phyloP scores from a whole-genome alignment of 2,329 filamentous ascomycete species.

The Phialocephala sp. region DNA sequence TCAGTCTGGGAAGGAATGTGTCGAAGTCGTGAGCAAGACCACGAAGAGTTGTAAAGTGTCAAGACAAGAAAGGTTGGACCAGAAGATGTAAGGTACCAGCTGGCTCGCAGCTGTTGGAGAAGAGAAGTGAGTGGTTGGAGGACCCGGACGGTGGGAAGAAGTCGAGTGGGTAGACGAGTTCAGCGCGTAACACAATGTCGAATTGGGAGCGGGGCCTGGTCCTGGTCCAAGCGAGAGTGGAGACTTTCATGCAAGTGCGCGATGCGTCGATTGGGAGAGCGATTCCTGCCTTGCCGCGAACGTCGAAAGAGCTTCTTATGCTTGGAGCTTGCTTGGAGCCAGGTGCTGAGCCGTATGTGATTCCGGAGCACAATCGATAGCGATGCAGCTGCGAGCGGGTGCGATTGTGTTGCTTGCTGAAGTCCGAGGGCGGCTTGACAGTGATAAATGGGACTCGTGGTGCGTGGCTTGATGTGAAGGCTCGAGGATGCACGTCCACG shows the following conservation, averaged over 20 bases:
- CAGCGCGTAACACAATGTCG: constrained; percentile 35
- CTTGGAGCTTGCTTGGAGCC: neutral
- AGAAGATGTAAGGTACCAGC: constrained; percentile 34
- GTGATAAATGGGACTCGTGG: neutral
- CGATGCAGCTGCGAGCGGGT: constrained; percentile 4
- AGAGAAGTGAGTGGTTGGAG: constrained; percentile 23
- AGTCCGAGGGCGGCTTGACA: constrained; percentile 1
- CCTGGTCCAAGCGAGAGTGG: constrained; percentile 19
- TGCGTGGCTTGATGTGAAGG: constrained; percentile 9
- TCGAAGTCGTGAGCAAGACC: constrained; percentile 25
- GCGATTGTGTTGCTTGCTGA: neutral
- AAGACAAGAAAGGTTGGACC: constrained; percentile 18
- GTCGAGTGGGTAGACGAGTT: constrained; percentile 22
- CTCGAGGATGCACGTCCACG: neutral
- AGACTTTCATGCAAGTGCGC: constrained; percentile 10
- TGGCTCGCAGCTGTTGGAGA: constrained; percentile 35
- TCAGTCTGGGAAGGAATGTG: constrained; percentile 18
- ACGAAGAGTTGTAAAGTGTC: constrained; percentile 24
- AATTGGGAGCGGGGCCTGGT: constrained; percentile 25
- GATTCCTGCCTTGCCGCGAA: constrained; percentile 5
- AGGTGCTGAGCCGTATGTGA: neutral
- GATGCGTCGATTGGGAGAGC: constrained; percentile 11
- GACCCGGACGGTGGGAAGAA: constrained; percentile 6
- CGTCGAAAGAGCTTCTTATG: neutral
- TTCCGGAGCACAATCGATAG: constrained; percentile 2